Conservation (phyloP, 2,329 filamentous ascomycete species). For the Ampelomyces quisqualis region DNA sequence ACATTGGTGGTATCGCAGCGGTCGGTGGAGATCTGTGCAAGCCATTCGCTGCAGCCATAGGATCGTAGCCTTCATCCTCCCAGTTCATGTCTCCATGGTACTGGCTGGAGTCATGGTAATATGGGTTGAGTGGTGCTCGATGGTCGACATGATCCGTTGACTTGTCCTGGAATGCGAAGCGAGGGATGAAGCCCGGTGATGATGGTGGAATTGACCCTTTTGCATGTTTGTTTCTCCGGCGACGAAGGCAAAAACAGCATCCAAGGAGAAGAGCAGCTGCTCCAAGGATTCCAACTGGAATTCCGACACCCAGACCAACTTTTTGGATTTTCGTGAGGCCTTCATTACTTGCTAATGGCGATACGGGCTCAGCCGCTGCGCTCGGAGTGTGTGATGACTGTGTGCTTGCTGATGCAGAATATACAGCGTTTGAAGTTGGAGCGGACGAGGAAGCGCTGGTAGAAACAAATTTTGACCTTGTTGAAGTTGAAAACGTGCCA, state of each 20-base stretch:
- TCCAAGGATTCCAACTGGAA: slow-evolving; percentile 48
- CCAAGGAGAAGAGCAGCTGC: slow-evolving; percentile 42
- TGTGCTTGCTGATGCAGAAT: slow-evolving; percentile 2
- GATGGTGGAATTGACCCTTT: slow-evolving; percentile 34
- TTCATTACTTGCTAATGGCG: slow-evolving; percentile 17
- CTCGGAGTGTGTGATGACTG: slow-evolving; percentile 10
- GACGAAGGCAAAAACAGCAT: slow-evolving; percentile 32
- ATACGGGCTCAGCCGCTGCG: slow-evolving; percentile 16
- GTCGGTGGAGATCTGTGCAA: slow-evolving; percentile 9
- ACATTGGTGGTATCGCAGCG: slow-evolving; percentile 6
- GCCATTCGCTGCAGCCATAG: slow-evolving; percentile 7
- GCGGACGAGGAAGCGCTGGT: slow-evolving; percentile 1
- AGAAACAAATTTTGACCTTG: slow-evolving; percentile 1
- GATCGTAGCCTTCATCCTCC: slow-evolving; percentile 36
- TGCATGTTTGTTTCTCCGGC: slow-evolving; percentile 21
- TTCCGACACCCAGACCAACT: slow-evolving; percentile 3
- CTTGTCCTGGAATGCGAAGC: slow-evolving; percentile 39
- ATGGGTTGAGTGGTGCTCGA: slow-evolving; percentile 21
- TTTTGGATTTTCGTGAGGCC: slow-evolving; percentile 25
- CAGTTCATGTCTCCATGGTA: slow-evolving; percentile 23
- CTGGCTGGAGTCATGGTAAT: slow-evolving; percentile 12
- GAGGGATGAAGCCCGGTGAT: slow-evolving; percentile 41
- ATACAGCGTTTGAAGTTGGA: not conserved
- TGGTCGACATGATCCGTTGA: slow-evolving; percentile 23
- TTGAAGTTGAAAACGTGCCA: slow-evolving; percentile 6